phyloP scores from a whole-genome alignment of 2,329 filamentous ascomycete genomes.

The Fusarium nygamai region DNA sequence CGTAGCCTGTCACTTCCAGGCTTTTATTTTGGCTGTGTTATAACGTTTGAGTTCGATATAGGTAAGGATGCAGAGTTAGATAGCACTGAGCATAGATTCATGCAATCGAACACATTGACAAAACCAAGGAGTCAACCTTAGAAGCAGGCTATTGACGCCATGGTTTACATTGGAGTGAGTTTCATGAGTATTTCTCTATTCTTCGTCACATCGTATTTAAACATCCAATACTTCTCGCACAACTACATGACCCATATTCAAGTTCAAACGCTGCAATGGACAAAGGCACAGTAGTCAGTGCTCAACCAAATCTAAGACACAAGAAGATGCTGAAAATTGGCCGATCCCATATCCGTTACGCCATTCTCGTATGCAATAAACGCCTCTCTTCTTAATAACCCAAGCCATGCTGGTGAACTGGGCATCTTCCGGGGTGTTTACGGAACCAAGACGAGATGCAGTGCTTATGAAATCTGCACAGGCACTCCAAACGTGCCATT shows the following conservation, averaged over 20 bases:
- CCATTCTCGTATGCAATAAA: conserved; percentile 37
- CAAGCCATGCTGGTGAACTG: conserved; percentile 72
- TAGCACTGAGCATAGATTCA: neutral
- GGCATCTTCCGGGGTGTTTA: conserved; percentile 69
- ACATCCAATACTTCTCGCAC: neutral
- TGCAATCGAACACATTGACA: neutral
- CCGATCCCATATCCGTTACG: conserved; percentile 20
- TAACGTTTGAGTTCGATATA: neutral
- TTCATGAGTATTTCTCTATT: neutral
- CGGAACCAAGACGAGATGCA: conserved; percentile 73
- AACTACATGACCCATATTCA: conserved; percentile 13
- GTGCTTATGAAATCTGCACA: conserved; percentile 70
- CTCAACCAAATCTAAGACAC: conserved; percentile 32
- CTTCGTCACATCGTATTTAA: neutral
- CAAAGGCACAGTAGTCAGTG: conserved; percentile 24
- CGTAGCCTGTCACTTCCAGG: neutral
- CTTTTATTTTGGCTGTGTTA: neutral
- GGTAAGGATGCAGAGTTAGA: neutral
- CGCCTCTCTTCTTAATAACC: conserved; percentile 53
- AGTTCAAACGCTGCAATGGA: conserved; percentile 11
- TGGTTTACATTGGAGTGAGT: neutral
- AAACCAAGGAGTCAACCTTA: neutral
- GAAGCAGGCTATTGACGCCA: neutral
- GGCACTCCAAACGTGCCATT: conserved; percentile 74
- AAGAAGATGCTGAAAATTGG: conserved; percentile 22